These are phyloP conservation scores for Jaenimonas drosophilae DNA, from an alignment of 208 protist species.

Conservation along the genomic window DNA sequence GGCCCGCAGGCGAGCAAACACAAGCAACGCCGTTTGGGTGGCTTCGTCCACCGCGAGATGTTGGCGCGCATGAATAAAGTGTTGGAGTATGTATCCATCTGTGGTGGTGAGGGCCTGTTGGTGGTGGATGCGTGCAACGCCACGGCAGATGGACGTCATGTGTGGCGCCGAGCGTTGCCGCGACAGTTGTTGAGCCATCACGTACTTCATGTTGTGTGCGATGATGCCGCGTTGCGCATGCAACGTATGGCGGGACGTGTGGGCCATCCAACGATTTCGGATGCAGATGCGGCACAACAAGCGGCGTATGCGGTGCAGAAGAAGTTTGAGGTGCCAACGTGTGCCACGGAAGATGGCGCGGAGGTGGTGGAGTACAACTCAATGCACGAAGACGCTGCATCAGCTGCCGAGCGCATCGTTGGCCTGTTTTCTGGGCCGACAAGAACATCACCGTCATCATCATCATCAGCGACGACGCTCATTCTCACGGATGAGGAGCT, in stretches of 20 bases:
- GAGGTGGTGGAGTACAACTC: too few relatives aligned
- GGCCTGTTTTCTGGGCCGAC: too few relatives aligned
- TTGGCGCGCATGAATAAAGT: neutral
- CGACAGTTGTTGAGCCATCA: constrained; percentile 12
- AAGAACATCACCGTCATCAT: too few relatives aligned
- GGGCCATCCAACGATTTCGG: constrained; percentile 32
- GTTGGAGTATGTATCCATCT: neutral
- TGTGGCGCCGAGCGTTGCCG: constrained; percentile 19
- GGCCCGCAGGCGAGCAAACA: constrained; percentile 50
- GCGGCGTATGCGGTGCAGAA: constrained; percentile 53
- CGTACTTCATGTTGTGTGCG: constrained; percentile 40
- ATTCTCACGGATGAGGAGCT: neutral
- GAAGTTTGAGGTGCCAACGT: constrained; percentile 34
- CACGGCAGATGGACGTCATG: constrained; percentile 19
- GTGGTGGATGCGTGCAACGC: constrained; percentile 79
- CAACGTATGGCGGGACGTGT: constrained; percentile 21
- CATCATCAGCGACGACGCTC: too few relatives aligned
- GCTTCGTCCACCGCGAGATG: constrained; percentile 10
- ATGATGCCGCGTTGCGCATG: constrained; percentile 14
- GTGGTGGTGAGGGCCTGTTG: constrained; percentile 22
- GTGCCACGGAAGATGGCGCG: constrained; percentile 11
- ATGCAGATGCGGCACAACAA: constrained; percentile 37
- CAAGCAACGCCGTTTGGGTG: constrained; percentile 33
- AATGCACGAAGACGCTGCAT: constrained; percentile 1
- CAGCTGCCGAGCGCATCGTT: too few relatives aligned